Conservation (phyloP, 108 stramenopile genomes). For the Nitzschia inconspicua region DNA sequence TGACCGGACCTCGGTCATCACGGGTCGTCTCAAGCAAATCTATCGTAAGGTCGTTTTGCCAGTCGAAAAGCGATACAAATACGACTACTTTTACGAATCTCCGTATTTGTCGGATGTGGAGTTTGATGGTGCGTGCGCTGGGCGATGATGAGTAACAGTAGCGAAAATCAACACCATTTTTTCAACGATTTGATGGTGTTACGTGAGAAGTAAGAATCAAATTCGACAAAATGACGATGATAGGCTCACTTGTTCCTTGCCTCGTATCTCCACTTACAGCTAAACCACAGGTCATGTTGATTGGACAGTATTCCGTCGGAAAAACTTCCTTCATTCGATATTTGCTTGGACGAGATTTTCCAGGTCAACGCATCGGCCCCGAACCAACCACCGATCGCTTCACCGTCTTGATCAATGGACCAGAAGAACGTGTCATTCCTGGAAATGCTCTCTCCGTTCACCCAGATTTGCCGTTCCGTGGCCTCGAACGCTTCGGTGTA, state of each 20-base stretch:
- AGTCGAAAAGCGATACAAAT: slow-evolving; percentile 78
- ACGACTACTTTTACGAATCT: slow-evolving; percentile 85
- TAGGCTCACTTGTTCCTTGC: not conserved
- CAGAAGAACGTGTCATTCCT: slow-evolving; percentile 95
- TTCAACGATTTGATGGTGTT: not conserved
- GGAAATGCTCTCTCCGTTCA: slow-evolving; percentile 98
- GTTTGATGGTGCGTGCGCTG: slow-evolving; percentile 65
- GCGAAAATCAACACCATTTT: not conserved
- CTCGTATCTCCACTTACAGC: no score
- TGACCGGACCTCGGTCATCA: slow-evolving; percentile 44
- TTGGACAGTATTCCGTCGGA: slow-evolving; percentile 97
- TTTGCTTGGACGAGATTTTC: slow-evolving; percentile 84
- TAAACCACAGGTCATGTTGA: slow-evolving; percentile 96
- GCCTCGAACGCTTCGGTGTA: slow-evolving; percentile 92
- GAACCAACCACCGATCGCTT: slow-evolving; percentile 99
- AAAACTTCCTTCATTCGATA: slow-evolving; percentile 87
- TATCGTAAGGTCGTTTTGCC: slow-evolving; percentile 77
- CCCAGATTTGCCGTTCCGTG: slow-evolving; percentile 94
- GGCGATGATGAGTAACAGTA: not conserved
- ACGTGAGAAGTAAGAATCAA: not conserved
- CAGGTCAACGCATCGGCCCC: slow-evolving; percentile 94
- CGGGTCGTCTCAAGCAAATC: slow-evolving; percentile 69
- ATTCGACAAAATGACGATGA: not conserved
- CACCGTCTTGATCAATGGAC: slow-evolving; percentile 93
- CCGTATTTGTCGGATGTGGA: slow-evolving; percentile 81